Evolutionary conservation across 805 yeast species (phyloP).

Genomic region (Lachancea waltii): DNA sequence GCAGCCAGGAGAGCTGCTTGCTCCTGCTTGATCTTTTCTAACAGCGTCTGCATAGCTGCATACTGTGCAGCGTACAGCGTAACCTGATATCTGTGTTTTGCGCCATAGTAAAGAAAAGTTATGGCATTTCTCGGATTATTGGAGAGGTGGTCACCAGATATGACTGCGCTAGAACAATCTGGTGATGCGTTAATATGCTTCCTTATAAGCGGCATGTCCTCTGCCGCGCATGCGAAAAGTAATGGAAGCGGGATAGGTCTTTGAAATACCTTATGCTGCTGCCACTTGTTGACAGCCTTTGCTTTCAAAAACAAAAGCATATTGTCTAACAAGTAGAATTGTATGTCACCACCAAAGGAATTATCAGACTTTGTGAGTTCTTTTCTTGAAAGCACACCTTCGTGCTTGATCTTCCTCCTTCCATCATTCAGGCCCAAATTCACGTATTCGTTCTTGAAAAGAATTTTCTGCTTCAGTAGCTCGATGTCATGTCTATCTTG

Average conservation of each 20-base stretch:
- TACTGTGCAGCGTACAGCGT: constrained; percentile 38
- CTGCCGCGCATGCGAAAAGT: constrained; percentile 66
- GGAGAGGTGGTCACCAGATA: constrained; percentile 20
- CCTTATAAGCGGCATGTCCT: constrained; percentile 65
- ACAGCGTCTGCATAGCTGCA: constrained; percentile 67
- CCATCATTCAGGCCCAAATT: constrained; percentile 81
- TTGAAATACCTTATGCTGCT: constrained; percentile 84
- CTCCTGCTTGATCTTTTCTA: constrained; percentile 74
- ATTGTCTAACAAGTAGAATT: constrained; percentile 82
- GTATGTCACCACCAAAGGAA: constrained; percentile 55
- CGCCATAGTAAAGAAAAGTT: constrained; percentile 32
- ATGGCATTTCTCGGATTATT: constrained; percentile 30
- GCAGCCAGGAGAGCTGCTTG: constrained; percentile 64
- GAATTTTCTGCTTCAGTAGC: constrained; percentile 76
- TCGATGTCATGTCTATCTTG: constrained; percentile 87
- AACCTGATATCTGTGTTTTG: constrained; percentile 36
- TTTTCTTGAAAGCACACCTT: constrained; percentile 32
- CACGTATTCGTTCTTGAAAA: constrained; percentile 76
- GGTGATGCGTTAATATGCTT: constrained; percentile 31
- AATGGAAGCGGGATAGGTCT: constrained; percentile 80
- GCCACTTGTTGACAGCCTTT: constrained; percentile 82
- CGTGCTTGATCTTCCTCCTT: constrained; percentile 56
- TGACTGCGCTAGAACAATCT: constrained; percentile 28
- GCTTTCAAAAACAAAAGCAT: constrained; percentile 78
- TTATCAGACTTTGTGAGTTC: constrained; percentile 27